Conservation (phyloP, 108 stramenopile genomes). For the Conticribra guillardii region DNA sequence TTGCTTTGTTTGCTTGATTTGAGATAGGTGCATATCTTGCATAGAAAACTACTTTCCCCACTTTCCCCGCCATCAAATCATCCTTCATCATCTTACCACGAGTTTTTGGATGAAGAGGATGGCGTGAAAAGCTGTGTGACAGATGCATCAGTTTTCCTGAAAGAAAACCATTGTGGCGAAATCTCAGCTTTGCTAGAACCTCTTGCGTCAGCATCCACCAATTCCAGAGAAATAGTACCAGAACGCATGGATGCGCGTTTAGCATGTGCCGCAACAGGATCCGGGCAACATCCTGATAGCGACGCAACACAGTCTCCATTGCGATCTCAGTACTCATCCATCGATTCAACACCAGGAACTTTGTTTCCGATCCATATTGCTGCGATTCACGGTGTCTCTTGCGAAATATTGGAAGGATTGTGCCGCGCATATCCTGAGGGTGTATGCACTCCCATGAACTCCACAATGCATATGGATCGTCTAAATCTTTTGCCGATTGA, state of each 20-base stretch:
- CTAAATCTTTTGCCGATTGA: constrained; percentile 24
- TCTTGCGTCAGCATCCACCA: constrained; percentile 6
- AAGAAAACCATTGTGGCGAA: constrained; percentile 18
- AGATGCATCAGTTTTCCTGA: constrained; percentile 8
- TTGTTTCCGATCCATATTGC: constrained; percentile 47
- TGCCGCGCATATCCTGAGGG: constrained; percentile 47
- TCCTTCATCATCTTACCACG: neutral
- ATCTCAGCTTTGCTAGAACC: constrained; percentile 34
- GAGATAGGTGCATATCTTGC: neutral
- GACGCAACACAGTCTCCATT: neutral
- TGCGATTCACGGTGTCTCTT: constrained; percentile 39
- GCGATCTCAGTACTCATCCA: constrained; percentile 8
- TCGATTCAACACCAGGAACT: neutral
- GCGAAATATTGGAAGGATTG: constrained; percentile 35
- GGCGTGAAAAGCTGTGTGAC: neutral
- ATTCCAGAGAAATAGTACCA: neutral
- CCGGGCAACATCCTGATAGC: neutral
- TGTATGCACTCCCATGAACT: constrained; percentile 28
- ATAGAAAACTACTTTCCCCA: neutral
- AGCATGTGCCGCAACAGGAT: constrained; percentile 32
- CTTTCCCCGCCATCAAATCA: neutral
- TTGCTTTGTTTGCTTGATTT: neutral
- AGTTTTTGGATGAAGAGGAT: neutral
- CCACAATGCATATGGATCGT: constrained; percentile 7
- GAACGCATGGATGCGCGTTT: constrained; percentile 21